A percentile compares a stretch with the other conserved stretches of the same genome.
These are phyloP conservation scores for Evernia prunastri DNA, from an alignment of 495 filamentous ascomycete genomes.

Conservation along the genomic window DNA sequence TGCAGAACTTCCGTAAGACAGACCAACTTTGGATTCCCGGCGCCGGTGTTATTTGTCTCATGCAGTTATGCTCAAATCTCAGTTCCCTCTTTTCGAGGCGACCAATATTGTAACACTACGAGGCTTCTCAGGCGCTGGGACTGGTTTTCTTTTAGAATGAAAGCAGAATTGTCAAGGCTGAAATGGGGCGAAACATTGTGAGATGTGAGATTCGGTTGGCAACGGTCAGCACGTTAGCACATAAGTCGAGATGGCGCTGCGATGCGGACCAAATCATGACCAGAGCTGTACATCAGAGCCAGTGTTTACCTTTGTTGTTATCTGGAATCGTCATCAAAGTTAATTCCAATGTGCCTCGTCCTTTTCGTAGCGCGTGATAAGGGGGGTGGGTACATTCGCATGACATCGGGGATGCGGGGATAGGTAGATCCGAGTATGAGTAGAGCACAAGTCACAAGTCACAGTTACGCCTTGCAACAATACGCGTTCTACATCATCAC, in stretches of 20 bases:
- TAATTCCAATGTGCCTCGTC: not conserved
- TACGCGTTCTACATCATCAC: not conserved
- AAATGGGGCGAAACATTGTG: not conserved
- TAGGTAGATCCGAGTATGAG: conserved; percentile 1
- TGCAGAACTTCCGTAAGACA: not conserved
- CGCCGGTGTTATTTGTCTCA: not conserved
- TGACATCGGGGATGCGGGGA: conserved; percentile 8
- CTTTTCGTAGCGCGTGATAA: conserved; percentile 13
- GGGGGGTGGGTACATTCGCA: conserved; percentile 5
- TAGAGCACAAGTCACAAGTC: not conserved
- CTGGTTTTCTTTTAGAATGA: not conserved
- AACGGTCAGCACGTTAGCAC: not conserved
- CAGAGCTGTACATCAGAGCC: not conserved
- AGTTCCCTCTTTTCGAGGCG: too few species aligned
- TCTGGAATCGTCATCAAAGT: conserved; percentile 5
- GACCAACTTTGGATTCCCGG: not conserved
- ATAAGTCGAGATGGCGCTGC: not conserved
- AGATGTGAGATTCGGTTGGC: not conserved
- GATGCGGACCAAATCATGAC: not conserved
- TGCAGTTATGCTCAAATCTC: not conserved
- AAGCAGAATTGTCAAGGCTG: not conserved
- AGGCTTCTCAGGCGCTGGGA: not conserved
- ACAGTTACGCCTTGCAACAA: not conserved
- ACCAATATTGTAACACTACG: not conserved
- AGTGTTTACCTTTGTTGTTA: not conserved